Percentiles rank a stretch among this genome's conserved stretches.
These are phyloP conservation scores for Apodospora peruviana DNA, from an alignment of 495 filamentous ascomycete species.

Conservation along the genomic window DNA sequence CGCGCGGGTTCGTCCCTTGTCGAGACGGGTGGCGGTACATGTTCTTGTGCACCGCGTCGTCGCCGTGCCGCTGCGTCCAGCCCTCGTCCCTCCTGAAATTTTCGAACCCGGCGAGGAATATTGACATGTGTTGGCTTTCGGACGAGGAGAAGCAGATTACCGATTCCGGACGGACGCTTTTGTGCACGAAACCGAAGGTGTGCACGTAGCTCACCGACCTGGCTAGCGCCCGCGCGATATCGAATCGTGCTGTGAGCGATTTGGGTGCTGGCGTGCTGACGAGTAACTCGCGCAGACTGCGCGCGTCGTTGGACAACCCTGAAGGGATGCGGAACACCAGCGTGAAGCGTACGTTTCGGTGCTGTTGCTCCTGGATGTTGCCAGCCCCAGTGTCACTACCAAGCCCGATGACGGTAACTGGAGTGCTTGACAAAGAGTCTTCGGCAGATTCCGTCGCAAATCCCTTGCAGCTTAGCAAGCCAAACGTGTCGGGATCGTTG, in stretches of 20 bases:
- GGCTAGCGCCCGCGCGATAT: constrained; percentile 41
- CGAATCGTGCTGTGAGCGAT: constrained; percentile 9
- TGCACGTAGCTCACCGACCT: constrained; percentile 47
- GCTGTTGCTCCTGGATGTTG: neutral
- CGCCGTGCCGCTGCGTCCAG: constrained; percentile 31
- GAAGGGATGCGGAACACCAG: constrained; percentile 16
- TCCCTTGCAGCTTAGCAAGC: constrained; percentile 45
- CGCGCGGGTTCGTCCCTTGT: constrained; percentile 36
- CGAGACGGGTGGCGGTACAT: constrained; percentile 55
- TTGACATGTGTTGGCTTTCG: neutral
- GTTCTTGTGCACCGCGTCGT: constrained; percentile 41
- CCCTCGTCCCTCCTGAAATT: constrained; percentile 35
- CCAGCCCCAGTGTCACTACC: no score
- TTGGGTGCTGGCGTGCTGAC: neutral
- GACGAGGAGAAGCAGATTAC: constrained; percentile 33
- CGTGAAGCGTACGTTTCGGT: constrained; percentile 2
- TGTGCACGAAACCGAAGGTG: constrained; percentile 49
- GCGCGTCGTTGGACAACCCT: neutral
- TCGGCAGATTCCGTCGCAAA: neutral
- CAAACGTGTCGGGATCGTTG: constrained; percentile 36
- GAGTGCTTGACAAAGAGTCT: no score
- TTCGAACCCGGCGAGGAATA: constrained; percentile 49
- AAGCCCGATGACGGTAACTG: no score
- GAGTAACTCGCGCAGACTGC: constrained; percentile 5
- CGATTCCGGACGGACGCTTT: constrained; percentile 52